Base-by-base conservation (phyloP, 257 asterid species). In the Solanum appendiculatum region DNA sequence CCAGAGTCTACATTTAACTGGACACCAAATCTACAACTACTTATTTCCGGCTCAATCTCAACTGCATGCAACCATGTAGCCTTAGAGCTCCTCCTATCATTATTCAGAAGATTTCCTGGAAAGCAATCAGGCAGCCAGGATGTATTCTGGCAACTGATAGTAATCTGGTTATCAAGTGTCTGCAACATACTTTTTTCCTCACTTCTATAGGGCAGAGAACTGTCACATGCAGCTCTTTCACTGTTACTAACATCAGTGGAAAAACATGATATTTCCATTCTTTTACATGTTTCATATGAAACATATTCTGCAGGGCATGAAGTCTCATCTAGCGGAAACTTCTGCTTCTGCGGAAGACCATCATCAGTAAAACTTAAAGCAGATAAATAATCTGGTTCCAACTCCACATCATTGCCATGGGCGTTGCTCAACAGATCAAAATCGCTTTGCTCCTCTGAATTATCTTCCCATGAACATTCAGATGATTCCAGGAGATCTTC, bases 401-500 rank as follows among this genome's bases (percentile, higher is more conserved):
- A 54, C 39, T 29, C 85, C 73, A 68, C 51, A 86, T 48, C 87
- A 85, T 64, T 68, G 64, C 77, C 86, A 82, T 92, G 83, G 56
- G 81, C 27, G 14, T 60, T 75, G 82, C 48, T 72, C 88, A 73
- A 88, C 72, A 86, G 91, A 84, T 91, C 95, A 87, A 89, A 87
- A 84, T 91, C 95, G 39, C 88, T 89, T 90, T 89, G 91, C 91
- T 91, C 99, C 80, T 93, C 95, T 36, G 86, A 89, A 88, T 93
- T 88, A 56, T 91, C 92, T 75, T 91, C 84, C 85, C 95, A 97
- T 78, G 98, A 92, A 89, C 91, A 91, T 63, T 92, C 98, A 86
- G 95, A 92, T 91, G 95, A 90, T 88, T 93, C 95, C 88, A 87
- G 86, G 51, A 86, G 89, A 88, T 95, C 98, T 88, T 94, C 98